Conservation (phyloP, 169 alveolate species). For the Cryptosporidium ryanae region DNA sequence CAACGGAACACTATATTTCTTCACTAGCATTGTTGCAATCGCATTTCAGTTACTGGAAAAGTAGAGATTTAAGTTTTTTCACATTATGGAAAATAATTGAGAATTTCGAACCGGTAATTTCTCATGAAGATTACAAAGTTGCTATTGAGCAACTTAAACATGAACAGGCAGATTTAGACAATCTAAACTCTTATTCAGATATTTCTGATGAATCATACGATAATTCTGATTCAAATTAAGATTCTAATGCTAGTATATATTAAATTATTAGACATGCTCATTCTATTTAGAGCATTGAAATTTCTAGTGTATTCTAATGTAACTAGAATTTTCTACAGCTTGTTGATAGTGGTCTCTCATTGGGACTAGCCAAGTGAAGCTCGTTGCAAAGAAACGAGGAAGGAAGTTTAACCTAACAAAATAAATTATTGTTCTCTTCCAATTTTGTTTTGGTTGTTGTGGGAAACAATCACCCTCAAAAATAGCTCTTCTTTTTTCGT, state of each 20-base stretch:
- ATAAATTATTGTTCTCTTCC: constrained; percentile 62
- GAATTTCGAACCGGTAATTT: constrained; percentile 63
- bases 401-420: constrained; percentile 47
- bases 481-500: constrained; percentile 72
- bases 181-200: constrained; percentile 1
- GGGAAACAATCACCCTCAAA: constrained; percentile 71
- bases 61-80: constrained; percentile 85
- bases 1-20: constrained; percentile 85
- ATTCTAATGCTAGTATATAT: background rate
- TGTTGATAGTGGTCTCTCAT: constrained; percentile 64
- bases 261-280: background rate
- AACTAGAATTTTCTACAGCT: constrained; percentile 30
- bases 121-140: constrained; percentile 50
- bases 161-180: constrained; percentile 38
- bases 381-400: constrained; percentile 40
- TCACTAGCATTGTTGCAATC: constrained; percentile 87
- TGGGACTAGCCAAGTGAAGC: constrained; percentile 64
- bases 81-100: constrained; percentile 76
- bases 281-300: background rate
- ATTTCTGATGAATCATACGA: constrained; percentile 23
- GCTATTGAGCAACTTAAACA: constrained; percentile 67
- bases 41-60: constrained; percentile 85
- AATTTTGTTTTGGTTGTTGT: constrained; percentile 52
- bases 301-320: constrained; percentile 41
- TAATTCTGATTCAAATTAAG: constrained; percentile 10